Evolutionary conservation across 805 yeast genomes (phyloP).

Genomic region (Saturnispora halmiae): DNA sequence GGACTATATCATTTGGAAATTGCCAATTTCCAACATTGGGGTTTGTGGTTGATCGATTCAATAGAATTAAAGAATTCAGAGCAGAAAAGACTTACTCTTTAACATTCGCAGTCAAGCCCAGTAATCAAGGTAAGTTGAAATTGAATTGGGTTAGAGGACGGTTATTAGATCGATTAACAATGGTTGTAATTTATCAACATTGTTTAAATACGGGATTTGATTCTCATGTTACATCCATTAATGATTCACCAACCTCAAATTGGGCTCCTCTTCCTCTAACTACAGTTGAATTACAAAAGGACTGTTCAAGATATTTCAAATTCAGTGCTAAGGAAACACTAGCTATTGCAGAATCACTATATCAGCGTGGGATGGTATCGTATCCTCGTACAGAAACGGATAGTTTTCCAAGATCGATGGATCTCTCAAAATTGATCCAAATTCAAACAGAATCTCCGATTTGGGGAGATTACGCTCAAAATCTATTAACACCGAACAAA

Average conservation of each 20-base stretch:
- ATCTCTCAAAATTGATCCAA: slow-evolving; percentile 50
- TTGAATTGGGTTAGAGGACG: slow-evolving; percentile 68
- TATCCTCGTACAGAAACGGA: slow-evolving; percentile 99
- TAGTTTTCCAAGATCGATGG: slow-evolving; percentile 67
- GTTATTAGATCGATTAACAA: slow-evolving; percentile 64
- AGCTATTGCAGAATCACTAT: slow-evolving; percentile 72
- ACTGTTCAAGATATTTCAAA: slow-evolving; percentile 65
- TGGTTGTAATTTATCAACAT: slow-evolving; percentile 54
- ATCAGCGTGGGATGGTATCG: slow-evolving; percentile 78
- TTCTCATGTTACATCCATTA: slow-evolving; percentile 35
- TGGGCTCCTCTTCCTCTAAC: slow-evolving; percentile 87
- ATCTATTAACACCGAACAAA: slow-evolving; percentile 31
- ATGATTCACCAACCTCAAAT: slow-evolving; percentile 57
- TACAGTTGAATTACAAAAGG: slow-evolving; percentile 86
- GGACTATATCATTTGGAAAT: slow-evolving; percentile 66
- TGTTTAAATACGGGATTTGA: slow-evolving; percentile 41
- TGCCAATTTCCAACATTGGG: slow-evolving; percentile 98
- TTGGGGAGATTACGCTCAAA: slow-evolving; percentile 70
- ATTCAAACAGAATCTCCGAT: slow-evolving; percentile 44
- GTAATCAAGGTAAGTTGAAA: slow-evolving; percentile 29
- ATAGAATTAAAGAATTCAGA: slow-evolving; percentile 58
- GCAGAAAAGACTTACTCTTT: slow-evolving; percentile 80
- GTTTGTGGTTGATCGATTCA: slow-evolving; percentile 86
- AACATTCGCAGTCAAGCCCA: slow-evolving; percentile 40
- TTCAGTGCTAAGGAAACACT: slow-evolving; percentile 75